Base-by-base conservation (phyloP, 495 filamentous ascomycete genomes). In the Neurospora sublineolata region DNA sequence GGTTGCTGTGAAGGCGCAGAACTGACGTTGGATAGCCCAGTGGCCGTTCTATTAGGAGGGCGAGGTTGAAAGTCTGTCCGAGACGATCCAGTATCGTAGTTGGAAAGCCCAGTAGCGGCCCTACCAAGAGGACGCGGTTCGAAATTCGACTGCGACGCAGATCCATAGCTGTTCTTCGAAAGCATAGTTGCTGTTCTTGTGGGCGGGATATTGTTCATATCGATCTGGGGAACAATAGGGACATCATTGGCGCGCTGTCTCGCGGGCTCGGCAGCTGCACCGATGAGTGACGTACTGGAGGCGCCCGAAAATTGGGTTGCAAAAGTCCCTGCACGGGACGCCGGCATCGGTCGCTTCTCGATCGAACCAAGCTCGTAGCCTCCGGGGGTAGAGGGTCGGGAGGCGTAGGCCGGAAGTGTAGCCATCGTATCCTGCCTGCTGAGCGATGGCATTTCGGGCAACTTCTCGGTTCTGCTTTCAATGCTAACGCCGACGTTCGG, bases 391-490 rank as follows among this genome's bases (percentile, higher is more conserved):
- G 82, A 85, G 9, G 88, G 87, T 58, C 86, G 83, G 38, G 87
- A 87, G 3, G 83, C 79, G 77, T 91, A 91, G 4, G 85, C 76
- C 0, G 91, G 88, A 18, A 93, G 78, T 1, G 91, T 92, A 0
- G 86, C 84, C 77, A 88, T 86, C 0, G 91, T 93, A 12, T 91
- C 88, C 68, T 86, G 89, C 68, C 92, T 86, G 42, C 85, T 87
- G 33, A 92, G 76, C 67, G 84, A 84, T 37, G 88, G 85, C 83
- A 89, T 87, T 37, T 81, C 75, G 0, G 89, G 86, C 18, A 86
- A 80, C 75, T 88, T 87, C 73, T 91, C 88, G 60, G 79, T 73
- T 64, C 27, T 64, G 52, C 14, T 36, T 64, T 64, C 52, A 18
- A 64, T 33, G 27, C 52, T 64, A 16, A 12, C 52, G 58, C 70